Conservation (phyloP, 495 filamentous ascomycete genomes). For the Articulospora tetracladia region DNA sequence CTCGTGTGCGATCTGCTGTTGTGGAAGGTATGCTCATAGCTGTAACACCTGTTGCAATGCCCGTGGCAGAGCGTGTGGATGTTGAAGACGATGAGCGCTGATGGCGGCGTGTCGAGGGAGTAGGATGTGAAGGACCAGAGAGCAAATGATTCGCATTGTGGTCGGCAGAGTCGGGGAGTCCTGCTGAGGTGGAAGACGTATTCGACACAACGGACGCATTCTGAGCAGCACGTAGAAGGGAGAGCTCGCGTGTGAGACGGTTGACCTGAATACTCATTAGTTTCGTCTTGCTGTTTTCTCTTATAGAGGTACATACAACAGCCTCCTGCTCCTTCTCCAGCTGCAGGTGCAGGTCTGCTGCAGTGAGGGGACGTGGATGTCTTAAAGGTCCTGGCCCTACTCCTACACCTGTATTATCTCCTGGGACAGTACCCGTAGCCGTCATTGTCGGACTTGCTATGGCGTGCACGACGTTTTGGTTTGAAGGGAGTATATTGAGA, state of each 20-base stretch:
- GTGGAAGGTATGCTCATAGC: slow-evolving; percentile 26
- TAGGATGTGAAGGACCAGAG: slow-evolving; percentile 40
- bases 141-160: slow-evolving; percentile 44
- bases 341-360: slow-evolving; percentile 79
- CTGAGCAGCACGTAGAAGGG: slow-evolving; percentile 70
- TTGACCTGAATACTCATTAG: slow-evolving; percentile 63
- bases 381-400: slow-evolving; percentile 67
- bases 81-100: slow-evolving; percentile 64
- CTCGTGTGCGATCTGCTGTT: slow-evolving; percentile 22
- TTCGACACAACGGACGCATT: slow-evolving; percentile 81
- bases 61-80: slow-evolving; percentile 49
- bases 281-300: neutral
- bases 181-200: slow-evolving; percentile 63
- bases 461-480: slow-evolving; percentile 47
- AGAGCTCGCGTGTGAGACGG: slow-evolving; percentile 82
- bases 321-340: slow-evolving; percentile 93
- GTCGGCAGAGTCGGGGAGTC: slow-evolving; percentile 50
- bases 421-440: slow-evolving; percentile 10
- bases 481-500: slow-evolving; percentile 43
- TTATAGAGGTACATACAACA: slow-evolving; percentile 71
- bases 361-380: slow-evolving; percentile 79
- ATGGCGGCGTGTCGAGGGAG: slow-evolving; percentile 53
- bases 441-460: slow-evolving; percentile 23
- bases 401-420: slow-evolving; percentile 54
- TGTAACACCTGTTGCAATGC: neutral